Evolutionary conservation across 176 grass and related monocot species (phyloP).

Genomic region (Zea luxurians): DNA sequence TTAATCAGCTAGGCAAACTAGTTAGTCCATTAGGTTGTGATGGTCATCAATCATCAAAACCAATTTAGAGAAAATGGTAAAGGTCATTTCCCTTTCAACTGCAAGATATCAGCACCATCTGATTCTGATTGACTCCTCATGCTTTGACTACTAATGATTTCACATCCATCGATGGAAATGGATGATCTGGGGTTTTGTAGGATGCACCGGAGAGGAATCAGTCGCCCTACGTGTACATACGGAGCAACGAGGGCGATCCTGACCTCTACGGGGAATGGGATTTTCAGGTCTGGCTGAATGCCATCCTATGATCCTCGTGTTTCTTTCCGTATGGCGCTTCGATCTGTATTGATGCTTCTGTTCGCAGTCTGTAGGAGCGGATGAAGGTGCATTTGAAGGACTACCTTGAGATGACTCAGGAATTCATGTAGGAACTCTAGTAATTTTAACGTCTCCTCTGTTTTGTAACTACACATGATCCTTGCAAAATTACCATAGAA

Average conservation of each 20-base stretch:
- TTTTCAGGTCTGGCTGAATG: conserved; percentile 56
- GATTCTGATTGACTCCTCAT: too few species aligned
- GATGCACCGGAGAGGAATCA: conserved; percentile 47
- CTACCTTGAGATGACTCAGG: conserved; percentile 66
- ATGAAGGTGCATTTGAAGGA: conserved; percentile 57
- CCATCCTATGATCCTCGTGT: not conserved
- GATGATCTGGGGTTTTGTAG: conserved; percentile 38
- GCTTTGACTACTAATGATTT: not conserved
- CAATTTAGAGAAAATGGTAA: too few species aligned
- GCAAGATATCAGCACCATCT: too few species aligned
- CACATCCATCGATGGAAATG: not conserved
- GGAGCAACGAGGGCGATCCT: conserved; percentile 54
- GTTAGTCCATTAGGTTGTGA: too few species aligned
- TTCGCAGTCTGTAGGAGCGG: conserved; percentile 56
- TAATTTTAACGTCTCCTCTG: conserved; percentile 1
- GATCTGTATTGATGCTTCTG: not conserved
- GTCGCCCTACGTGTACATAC: conserved; percentile 56
- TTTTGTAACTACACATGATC: conserved; percentile 20
- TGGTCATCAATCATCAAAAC: too few species aligned
- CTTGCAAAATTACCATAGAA: not conserved
- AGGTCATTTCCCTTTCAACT: too few species aligned
- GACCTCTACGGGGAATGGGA: conserved; percentile 80
- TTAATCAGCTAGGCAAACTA: too few species aligned
- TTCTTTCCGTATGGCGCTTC: not conserved
- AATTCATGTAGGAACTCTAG: conserved; percentile 55